Evolutionary conservation across 179 eudicot genomes (phyloP), one percentile per base, ranked within the genome.

Genomic region (Sideroxylon spinosum): DNA sequence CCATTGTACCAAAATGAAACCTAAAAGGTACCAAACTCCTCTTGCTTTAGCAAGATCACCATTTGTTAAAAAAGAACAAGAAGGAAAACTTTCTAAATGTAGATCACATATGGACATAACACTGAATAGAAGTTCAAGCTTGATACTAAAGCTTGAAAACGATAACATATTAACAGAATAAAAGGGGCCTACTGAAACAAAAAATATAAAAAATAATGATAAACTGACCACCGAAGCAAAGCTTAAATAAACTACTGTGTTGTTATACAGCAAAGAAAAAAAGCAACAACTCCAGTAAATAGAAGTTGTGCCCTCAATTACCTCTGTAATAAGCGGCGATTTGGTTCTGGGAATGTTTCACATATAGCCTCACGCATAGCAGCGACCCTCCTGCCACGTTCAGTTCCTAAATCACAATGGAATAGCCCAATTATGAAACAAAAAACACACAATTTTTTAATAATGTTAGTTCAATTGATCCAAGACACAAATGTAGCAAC

Each of bases 341-440:
- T 96, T 74, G 99, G 99, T 86, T 96, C 99, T 22, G 99, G 99
- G 79, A 96, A 96, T 81, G 99, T 94, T 82, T 96, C 98, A 75
- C 87, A 80, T 81, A 96, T 88, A 57, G 99, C 99, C 61, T 86
- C 85, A 72, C 96, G 98, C 94, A 96, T 92, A 79, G 89, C 87
- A 77, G 77, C 82, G 29, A 89, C 86, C 81, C 98, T 90, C 84
- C 78, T 90, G 83, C 88, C 80, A 77, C 96, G 99, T 19, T 94
- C 98, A 85, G 87, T 88, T 84, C 93, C 99, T 95, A 80, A 62
- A 74, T 62, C 46, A 78, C 9, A 20, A 79, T 53, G 28, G 76
- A 68, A 57, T 10, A 23, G 13, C 44, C 56, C 26, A 71, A 29
- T 66, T 29, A 29, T 13, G 59, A 73, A 63, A 71, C 6, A 8